Conservation (phyloP, 2,329 filamentous ascomycete species). For the Fusarium sp. region DNA sequence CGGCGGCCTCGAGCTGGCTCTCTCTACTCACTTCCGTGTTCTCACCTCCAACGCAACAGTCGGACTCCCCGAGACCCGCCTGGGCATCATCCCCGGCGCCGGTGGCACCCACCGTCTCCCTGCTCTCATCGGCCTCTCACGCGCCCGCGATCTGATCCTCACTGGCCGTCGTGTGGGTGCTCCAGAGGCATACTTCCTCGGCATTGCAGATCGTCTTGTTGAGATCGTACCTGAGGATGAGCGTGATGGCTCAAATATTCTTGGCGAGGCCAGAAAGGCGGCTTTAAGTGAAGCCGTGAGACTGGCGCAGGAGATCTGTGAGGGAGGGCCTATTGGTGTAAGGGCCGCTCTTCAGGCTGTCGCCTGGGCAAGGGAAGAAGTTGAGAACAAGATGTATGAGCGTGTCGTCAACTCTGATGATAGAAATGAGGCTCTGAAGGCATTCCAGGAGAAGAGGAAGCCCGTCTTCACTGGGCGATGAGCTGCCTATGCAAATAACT, state of each 20-base stretch:
- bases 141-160: slow-evolving; percentile 90
- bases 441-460: slow-evolving; percentile 78
- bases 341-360: slow-evolving; percentile 85
- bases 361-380: slow-evolving; percentile 75
- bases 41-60: slow-evolving; percentile 83
- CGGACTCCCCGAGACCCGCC: slow-evolving; percentile 88
- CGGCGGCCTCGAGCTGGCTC: slow-evolving; percentile 91
- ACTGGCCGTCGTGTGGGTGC: slow-evolving; percentile 89
- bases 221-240: slow-evolving; percentile 75
- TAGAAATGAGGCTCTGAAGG: slow-evolving; percentile 86
- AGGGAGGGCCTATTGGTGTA: slow-evolving; percentile 88
- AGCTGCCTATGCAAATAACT: slow-evolving; percentile 14
- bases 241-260: slow-evolving; percentile 58
- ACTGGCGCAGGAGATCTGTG: slow-evolving; percentile 86
- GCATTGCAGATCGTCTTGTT: slow-evolving; percentile 89
- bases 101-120: slow-evolving; percentile 93
- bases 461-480: slow-evolving; percentile 69
- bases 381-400: slow-evolving; percentile 91
- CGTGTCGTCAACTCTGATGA: slow-evolving; percentile 87
- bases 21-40: slow-evolving; percentile 90
- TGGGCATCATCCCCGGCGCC: slow-evolving; percentile 95
- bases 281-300: slow-evolving; percentile 82
- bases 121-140: slow-evolving; percentile 79
- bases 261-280: slow-evolving; percentile 72
- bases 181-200: slow-evolving; percentile 90